phyloP scores from a whole-genome alignment of 73 alveolate species.

The Uronychia setigera region DNA sequence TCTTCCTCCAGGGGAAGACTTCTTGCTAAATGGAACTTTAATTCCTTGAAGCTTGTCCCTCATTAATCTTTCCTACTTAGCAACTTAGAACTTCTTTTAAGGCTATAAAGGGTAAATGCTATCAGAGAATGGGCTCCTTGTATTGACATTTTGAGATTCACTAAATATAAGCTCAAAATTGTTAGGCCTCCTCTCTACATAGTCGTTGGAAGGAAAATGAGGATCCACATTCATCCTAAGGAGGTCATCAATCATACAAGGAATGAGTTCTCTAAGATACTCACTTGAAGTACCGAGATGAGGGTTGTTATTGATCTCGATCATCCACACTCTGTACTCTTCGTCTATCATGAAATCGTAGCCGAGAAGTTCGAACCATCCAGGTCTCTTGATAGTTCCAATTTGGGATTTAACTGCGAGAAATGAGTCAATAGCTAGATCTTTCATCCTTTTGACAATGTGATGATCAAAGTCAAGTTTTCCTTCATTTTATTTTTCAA shows the following conservation, averaged over 20 bases:
- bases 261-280: not conserved
- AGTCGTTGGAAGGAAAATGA: not conserved
- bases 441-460: conserved; percentile 85
- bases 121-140: not conserved
- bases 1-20: too few species aligned
- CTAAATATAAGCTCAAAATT: not conserved
- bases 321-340: conserved; percentile 67
- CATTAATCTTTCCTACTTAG: not conserved
- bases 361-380: conserved; percentile 81
- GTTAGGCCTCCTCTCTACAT: not conserved
- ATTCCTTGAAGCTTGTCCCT: not conserved
- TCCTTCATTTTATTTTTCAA: conserved; percentile 69
- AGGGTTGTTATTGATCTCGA: conserved; percentile 71
- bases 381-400: conserved; percentile 67
- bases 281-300: conserved; percentile 30
- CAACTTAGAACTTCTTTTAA: not conserved
- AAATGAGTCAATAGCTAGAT: conserved; percentile 48
- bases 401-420: conserved; percentile 29
- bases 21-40: too few species aligned
- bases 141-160: not conserved
- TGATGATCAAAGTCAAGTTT: conserved; percentile 83
- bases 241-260: not conserved
- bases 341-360: conserved; percentile 80
- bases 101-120: not conserved
- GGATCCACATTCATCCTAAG: not conserved